A percentile compares a stretch with the other conserved stretches of the same genome.
Evolutionary conservation across 2,329 filamentous ascomycete genomes (phyloP).

Genomic region (Ophiostoma montium): DNA sequence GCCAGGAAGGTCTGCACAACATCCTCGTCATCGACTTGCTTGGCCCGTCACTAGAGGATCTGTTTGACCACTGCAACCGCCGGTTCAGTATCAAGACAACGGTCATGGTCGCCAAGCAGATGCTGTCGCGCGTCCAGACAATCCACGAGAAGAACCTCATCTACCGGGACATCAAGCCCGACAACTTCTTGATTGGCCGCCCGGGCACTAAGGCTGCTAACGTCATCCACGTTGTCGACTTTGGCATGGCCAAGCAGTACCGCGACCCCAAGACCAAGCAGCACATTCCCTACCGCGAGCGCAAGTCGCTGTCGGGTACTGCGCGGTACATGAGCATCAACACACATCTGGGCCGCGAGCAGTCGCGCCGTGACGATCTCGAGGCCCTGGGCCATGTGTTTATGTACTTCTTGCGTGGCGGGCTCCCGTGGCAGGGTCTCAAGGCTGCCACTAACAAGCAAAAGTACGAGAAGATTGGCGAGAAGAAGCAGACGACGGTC

Average conservation of each 20-base stretch:
- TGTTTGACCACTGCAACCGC: conserved; percentile 94
- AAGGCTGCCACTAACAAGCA: conserved; percentile 75
- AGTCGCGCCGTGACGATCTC: conserved; percentile 88
- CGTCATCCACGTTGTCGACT: conserved; percentile 96
- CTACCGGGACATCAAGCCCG: conserved; percentile 97
- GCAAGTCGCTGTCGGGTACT: conserved; percentile 92
- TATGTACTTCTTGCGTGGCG: conserved; percentile 61
- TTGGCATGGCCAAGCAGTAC: conserved; percentile 99
- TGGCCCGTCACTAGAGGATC: conserved; percentile 84
- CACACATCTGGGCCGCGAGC: conserved; percentile 90
- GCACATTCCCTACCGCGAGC: conserved; percentile 93
- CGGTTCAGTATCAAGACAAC: conserved; percentile 96
- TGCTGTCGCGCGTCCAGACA: conserved; percentile 83
- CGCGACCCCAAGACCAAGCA: conserved; percentile 98
- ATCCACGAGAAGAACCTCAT: conserved; percentile 99
- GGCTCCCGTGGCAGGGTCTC: conserved; percentile 70
- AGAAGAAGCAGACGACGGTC: conserved; percentile 97
- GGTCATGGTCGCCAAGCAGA: conserved; percentile 98
- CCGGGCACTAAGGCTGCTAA: conserved; percentile 89
- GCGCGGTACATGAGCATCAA: conserved; percentile 99
- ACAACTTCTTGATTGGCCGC: conserved; percentile 95
- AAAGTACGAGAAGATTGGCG: conserved; percentile 99
- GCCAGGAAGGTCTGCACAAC: conserved; percentile 95
- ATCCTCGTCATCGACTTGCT: conserved; percentile 96
- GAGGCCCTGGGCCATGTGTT: conserved; percentile 72